Evolutionary conservation across 805 yeast genomes (phyloP).

Genomic region (Starmerella asiatica): DNA sequence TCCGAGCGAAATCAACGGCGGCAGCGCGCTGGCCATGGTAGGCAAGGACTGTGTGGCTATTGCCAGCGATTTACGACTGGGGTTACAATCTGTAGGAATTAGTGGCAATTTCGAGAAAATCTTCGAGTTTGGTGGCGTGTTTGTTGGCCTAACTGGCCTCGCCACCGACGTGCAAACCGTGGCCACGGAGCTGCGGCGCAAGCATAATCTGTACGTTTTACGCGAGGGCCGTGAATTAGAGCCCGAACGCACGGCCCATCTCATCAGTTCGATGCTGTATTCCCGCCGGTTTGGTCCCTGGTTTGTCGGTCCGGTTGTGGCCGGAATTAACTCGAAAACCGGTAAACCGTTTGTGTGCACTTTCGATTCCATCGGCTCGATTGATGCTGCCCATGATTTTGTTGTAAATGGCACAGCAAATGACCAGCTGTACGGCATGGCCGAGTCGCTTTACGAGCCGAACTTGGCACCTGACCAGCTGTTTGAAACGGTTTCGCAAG

Average conservation of each 20-base stretch:
- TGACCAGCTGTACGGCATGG: constrained; percentile 97
- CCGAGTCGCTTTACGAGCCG: constrained; percentile 93
- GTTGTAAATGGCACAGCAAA: constrained; percentile 91
- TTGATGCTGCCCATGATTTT: constrained; percentile 87
- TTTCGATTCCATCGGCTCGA: constrained; percentile 92
- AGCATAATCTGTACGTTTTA: constrained; percentile 77
- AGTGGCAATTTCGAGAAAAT: constrained; percentile 88
- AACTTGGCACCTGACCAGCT: constrained; percentile 85
- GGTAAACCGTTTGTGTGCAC: constrained; percentile 85
- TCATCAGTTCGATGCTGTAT: constrained; percentile 79
- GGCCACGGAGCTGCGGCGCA: constrained; percentile 61
- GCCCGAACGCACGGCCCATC: constrained; percentile 85
- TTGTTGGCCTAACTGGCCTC: constrained; percentile 84
- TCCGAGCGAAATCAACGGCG: constrained; percentile 40
- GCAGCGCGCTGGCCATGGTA: constrained; percentile 95
- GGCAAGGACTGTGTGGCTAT: constrained; percentile 98
- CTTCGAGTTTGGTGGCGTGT: constrained; percentile 62
- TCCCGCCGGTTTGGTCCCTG: constrained; percentile 87
- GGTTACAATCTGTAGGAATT: constrained; percentile 84
- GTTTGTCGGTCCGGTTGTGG: constrained; percentile 92
- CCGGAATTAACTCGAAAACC: constrained; percentile 77
- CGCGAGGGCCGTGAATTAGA: constrained; percentile 85
- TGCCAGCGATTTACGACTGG: constrained; percentile 88
- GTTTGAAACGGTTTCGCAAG: constrained; percentile 90
- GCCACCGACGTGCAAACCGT: constrained; percentile 89